Conservation (phyloP, 139 green algal genomes). For the Mesotaenium endlicherianum region DNA sequence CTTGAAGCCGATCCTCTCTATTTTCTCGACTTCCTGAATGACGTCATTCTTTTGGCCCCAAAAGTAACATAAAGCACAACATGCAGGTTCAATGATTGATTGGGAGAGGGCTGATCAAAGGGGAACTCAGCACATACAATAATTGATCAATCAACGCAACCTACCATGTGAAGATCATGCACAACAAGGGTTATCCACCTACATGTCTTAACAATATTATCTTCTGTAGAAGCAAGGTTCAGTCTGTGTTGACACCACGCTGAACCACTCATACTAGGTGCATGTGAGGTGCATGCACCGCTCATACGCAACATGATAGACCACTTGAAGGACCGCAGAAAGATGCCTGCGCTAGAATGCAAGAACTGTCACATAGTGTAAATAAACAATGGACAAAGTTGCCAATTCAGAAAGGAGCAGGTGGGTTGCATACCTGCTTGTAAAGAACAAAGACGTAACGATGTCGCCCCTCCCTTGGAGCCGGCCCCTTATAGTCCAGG, state of each 20-base stretch:
- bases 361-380: background rate
- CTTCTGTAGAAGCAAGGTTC: too few relatives aligned
- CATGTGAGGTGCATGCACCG: background rate
- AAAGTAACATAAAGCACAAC: background rate
- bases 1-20: slow-evolving; percentile 12
- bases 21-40: background rate
- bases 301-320: background rate
- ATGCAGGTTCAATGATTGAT: background rate
- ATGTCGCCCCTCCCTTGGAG: slow-evolving; percentile 18
- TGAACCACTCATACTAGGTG: background rate
- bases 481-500: slow-evolving; percentile 31
- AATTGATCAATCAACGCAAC: background rate
- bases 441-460: slow-evolving; percentile 44
- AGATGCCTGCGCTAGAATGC: background rate
- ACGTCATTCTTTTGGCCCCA: background rate
- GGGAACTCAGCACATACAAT: background rate
- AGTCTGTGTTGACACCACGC: too few relatives aligned
- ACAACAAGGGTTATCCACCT: background rate
- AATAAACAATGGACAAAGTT: background rate
- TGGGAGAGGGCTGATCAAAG: background rate
- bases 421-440: slow-evolving; percentile 3
- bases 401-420: background rate
- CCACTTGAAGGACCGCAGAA: background rate
- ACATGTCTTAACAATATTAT: too few relatives aligned
- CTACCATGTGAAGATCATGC: background rate